A percentile compares a stretch with the other conserved stretches of the same genome.
Evolutionary conservation across 2,329 filamentous ascomycete species (phyloP).

Genomic region (Trichoderma koningiopsis): DNA sequence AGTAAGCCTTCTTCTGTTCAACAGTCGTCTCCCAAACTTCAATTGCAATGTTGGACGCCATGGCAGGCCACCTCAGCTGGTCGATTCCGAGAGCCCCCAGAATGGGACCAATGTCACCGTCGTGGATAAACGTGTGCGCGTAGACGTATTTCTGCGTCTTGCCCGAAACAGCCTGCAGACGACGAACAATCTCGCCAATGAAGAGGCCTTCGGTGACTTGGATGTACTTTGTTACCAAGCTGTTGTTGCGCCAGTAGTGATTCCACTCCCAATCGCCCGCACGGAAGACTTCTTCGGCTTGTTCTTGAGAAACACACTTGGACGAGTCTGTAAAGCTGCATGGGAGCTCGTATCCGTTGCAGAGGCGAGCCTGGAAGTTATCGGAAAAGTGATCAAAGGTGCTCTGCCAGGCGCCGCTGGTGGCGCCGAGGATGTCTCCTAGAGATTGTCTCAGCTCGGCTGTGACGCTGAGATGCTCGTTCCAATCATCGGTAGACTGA

Average conservation of each 20-base stretch:
- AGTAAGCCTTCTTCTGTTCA: background rate
- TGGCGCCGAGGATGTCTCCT: slow-evolving; percentile 11
- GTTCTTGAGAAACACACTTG: slow-evolving; percentile 3
- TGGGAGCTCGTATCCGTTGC: slow-evolving; percentile 17
- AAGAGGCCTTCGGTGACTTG: slow-evolving; percentile 15
- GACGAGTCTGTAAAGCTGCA: slow-evolving; percentile 15
- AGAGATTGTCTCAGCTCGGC: slow-evolving; percentile 4
- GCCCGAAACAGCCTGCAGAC: background rate
- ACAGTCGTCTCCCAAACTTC: slow-evolving; percentile 19
- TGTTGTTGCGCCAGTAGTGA: slow-evolving; percentile 20
- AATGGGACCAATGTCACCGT: slow-evolving; percentile 7
- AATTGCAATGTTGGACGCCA: slow-evolving; percentile 15
- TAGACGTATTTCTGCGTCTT: slow-evolving; percentile 13
- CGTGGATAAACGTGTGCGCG: slow-evolving; percentile 16
- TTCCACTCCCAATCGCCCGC: slow-evolving; percentile 22
- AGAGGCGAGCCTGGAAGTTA: slow-evolving; percentile 19
- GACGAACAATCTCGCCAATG: slow-evolving; percentile 10
- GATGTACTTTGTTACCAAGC: slow-evolving; percentile 1
- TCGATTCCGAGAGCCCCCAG: slow-evolving; percentile 19
- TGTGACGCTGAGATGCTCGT: slow-evolving; percentile 15
- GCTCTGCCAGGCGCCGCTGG: slow-evolving; percentile 10
- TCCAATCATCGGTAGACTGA: slow-evolving; percentile 8
- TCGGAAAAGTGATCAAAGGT: slow-evolving; percentile 23
- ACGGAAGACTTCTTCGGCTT: slow-evolving; percentile 19
- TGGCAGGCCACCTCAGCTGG: slow-evolving; percentile 18